Evolutionary conservation across 805 yeast species (phyloP), one percentile per base, ranked within the genome.

Genomic region (Saturnispora mendoncae): DNA sequence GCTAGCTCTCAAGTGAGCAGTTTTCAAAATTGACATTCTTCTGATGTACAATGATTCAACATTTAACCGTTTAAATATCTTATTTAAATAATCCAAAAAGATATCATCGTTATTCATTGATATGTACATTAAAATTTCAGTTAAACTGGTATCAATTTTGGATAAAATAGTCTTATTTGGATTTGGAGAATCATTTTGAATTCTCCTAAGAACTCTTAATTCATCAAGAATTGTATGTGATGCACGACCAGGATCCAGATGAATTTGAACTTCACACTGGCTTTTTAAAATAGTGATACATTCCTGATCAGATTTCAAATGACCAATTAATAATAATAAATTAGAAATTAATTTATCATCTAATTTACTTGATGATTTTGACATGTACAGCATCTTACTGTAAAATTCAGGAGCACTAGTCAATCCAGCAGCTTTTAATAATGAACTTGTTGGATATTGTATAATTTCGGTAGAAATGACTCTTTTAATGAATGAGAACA

Each of bases 41-140:
- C 67, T 69, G 13, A 72, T 55, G 34, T 60, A 61, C 9, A 67
- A 64, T 14, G 36, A 49, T 35, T 68, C 72, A 25, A 49, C 29
- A 23, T 57, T 62, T 25, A 61, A 42, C 20, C 48, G 50, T 27
- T 49, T 52, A 15, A 65, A 50, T 31, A 60, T 58, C 6, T 46
- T 39, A 3, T 52, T 56, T 38, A 60, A 41, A 51, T 64, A 69
- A 8, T 60, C 55, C 21, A 60, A 65, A 44, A 61, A 69, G 37
- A 70, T 74, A 0, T 45, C 39, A 24, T 73, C 68, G 50, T 76
- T 74, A 3, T 78, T 60, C 13, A 78, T 73, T 1, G 79, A 72
- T 7, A 74, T 35, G 51, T 62, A 76, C 29, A 67, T 56, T 15
- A 71, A 48, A 6, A 76, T 56, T 23, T 64, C 55, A 14, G 66